Base-by-base conservation (phyloP, 2,329 filamentous ascomycete species). In the Gyromitra esculenta region DNA sequence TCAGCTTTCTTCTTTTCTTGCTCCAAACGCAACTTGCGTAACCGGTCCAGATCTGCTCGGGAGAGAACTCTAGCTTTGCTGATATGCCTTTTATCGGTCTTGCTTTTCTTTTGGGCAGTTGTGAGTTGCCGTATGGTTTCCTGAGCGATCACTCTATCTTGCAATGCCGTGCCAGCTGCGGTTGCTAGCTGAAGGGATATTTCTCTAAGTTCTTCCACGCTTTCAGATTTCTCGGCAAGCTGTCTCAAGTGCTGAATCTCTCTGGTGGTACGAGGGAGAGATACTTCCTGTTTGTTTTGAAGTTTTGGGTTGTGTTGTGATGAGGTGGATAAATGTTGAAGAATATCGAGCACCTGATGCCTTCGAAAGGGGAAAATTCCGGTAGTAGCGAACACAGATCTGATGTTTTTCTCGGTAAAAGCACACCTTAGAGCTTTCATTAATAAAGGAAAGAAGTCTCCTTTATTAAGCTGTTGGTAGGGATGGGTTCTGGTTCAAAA, bases 401-500 rank as follows among this genome's bases (percentile, higher is more conserved):
- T 70, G 9, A 75, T 75, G 35, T 70, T 76, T 39, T 56, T 50
- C 41, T 72, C 41, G 0, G 59, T 76, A 11, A 66, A 72, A 8
- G 57, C 25, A 18, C 35, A 31, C n/a, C n/a, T 11, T 13, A 35
- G 39, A 13, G 48, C 48, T 43, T 64, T 39, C 41, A 48, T 41
- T 5, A 72, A 43, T 1, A 73, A 15, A 1, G 41, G 45, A 41
- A 71, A 69, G 39, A 77, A 73, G 41, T 73, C 60, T 3, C 31
- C 52, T 21, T 73, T 67, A 9, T 41, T 45, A 1, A 76, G n/a
- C 18, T 4, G 2, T 13, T 64, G 59, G 35, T 72, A 65, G 5
- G 45, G 69, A 43, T 72, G 69, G 5, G 45, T 59, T 48, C 57
- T 18, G n/a, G 59, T 57, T 45, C 59, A 72, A 15, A 15, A 6